Conservation (phyloP, 345 rosid genomes). For the Iberis pinnata region DNA sequence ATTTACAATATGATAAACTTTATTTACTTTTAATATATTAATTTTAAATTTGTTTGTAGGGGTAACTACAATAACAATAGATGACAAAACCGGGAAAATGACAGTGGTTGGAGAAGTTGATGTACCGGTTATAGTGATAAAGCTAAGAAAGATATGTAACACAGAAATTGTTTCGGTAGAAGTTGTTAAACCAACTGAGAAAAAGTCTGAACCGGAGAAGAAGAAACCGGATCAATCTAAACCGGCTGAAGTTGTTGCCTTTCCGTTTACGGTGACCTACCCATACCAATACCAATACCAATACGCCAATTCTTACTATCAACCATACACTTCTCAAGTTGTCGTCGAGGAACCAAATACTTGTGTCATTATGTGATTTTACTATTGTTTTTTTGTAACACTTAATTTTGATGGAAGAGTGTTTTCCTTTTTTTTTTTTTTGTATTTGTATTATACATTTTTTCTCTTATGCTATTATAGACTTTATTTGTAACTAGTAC, state of each 20-base stretch:
- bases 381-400: background rate
- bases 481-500: too few relatives aligned
- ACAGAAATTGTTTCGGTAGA: constrained; percentile 50
- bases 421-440: background rate
- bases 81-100: constrained; percentile 56
- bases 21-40: background rate
- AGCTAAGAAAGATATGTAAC: constrained; percentile 47
- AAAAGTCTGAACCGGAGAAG: constrained; percentile 43
- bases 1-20: background rate
- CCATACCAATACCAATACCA: constrained; percentile 11
- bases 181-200: constrained; percentile 53
- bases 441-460: too few relatives aligned
- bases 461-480: too few relatives aligned
- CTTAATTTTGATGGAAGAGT: constrained; percentile 10
- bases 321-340: constrained; percentile 10
- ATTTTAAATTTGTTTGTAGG: constrained; percentile 7
- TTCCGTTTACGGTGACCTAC: constrained; percentile 17
- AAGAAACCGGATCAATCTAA: constrained; percentile 18
- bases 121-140: constrained; percentile 33
- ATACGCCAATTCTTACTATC: constrained; percentile 11
- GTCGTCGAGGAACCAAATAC: constrained; percentile 10
- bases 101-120: constrained; percentile 53
- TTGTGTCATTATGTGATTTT: constrained; percentile 26
- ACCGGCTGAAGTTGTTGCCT: constrained; percentile 2
- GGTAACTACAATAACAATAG: constrained; percentile 45